Evolutionary conservation across 441 rosid genomes (phyloP).

Genomic region (Aleurites moluccanus): DNA sequence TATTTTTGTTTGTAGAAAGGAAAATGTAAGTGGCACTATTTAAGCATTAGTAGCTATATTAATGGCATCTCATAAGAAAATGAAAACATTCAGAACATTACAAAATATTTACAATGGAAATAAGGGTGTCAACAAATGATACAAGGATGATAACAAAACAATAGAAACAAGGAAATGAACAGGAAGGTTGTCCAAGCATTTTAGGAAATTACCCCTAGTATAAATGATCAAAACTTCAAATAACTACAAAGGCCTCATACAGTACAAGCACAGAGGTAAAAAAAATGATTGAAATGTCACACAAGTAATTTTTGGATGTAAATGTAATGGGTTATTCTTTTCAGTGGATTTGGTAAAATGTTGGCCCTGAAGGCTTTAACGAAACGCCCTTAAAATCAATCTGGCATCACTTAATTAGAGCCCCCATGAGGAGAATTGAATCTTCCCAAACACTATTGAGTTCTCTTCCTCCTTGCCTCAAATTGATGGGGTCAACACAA

Average conservation of each 20-base stretch:
- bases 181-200: not conserved
- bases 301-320: not conserved
- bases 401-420: not conserved
- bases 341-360: not conserved
- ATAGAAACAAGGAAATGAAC: not conserved
- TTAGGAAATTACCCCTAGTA: not conserved
- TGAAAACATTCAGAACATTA: not conserved
- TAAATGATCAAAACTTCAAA: not conserved
- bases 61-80: slow-evolving; percentile 1
- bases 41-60: slow-evolving; percentile 11
- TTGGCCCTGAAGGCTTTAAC: not conserved
- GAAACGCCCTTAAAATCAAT: not conserved
- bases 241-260: not conserved
- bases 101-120: not conserved
- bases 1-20: slow-evolving; percentile 10
- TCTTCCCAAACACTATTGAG: not conserved
- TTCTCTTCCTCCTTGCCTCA: not conserved
- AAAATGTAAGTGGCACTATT: slow-evolving; percentile 7
- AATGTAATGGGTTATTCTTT: not conserved
- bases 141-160: not conserved
- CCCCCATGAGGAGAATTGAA: not conserved
- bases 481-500: not conserved
- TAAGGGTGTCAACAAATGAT: not conserved
- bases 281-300: not conserved
- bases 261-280: not conserved